Conservation (phyloP, 257 asterid species). For the Cordia subcordata region DNA sequence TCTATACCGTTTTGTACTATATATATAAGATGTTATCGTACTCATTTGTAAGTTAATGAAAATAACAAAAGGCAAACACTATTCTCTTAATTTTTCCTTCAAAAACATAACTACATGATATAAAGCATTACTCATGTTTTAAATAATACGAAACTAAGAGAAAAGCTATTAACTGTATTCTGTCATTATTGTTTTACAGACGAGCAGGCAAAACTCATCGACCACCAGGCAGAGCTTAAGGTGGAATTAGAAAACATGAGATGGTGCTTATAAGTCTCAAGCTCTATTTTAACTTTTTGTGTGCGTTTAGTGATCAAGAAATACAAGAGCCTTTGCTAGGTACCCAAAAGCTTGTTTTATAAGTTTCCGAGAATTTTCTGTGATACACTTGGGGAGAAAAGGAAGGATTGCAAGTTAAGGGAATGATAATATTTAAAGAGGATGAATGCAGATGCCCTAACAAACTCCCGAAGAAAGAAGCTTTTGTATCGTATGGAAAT, state of each 20-base stretch:
- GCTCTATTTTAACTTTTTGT: slow-evolving; percentile 8
- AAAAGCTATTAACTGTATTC: not conserved
- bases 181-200: slow-evolving; percentile 28
- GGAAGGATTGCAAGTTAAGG: not conserved
- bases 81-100: no score
- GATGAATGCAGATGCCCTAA: not conserved
- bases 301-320: slow-evolving; percentile 15
- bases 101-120: not conserved
- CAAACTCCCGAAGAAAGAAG: no score
- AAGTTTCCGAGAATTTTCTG: slow-evolving; percentile 2
- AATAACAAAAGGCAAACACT: no score
- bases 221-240: slow-evolving; percentile 69
- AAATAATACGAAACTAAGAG: not conserved
- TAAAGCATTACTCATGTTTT: not conserved
- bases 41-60: no score
- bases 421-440: not conserved
- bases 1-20: no score
- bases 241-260: slow-evolving; percentile 6
- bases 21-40: no score
- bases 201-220: slow-evolving; percentile 56
- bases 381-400: slow-evolving; percentile 2
- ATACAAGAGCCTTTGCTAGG: no score
- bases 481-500: no score
- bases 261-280: not conserved
- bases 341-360: not conserved